These are phyloP conservation scores for Jackrogersella multiformis DNA, from an alignment of 495 filamentous ascomycete species.

Conservation along the genomic window DNA sequence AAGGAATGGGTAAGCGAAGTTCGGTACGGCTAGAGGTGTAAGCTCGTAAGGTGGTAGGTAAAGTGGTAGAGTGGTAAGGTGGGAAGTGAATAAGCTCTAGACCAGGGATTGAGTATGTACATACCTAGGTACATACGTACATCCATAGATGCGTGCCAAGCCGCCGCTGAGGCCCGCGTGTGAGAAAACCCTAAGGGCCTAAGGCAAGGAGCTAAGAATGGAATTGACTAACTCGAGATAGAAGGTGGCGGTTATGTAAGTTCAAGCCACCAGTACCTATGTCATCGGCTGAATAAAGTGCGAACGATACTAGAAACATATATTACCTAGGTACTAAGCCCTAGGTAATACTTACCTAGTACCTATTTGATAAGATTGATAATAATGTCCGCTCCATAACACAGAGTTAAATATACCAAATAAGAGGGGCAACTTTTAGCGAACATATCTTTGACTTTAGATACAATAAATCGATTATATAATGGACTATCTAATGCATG, in stretches of 20 bases:
- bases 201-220: slow-evolving; percentile 39
- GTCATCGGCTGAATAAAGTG: slow-evolving; percentile 12
- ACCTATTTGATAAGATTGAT: slow-evolving; percentile 34
- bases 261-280: slow-evolving; percentile 19
- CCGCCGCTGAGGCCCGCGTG: slow-evolving; percentile 17
- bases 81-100: slow-evolving; percentile 29
- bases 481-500: background rate
- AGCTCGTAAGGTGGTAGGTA: slow-evolving; percentile 1
- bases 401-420: slow-evolving; percentile 10
- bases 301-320: no score
- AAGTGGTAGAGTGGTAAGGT: slow-evolving; percentile 8
- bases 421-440: slow-evolving; percentile 30
- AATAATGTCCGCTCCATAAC: slow-evolving; percentile 15
- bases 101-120: slow-evolving; percentile 29
- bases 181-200: slow-evolving; percentile 36
- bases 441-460: no score
- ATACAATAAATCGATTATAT: no score
- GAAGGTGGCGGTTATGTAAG: slow-evolving; percentile 30
- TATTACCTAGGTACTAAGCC: no score
- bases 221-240: slow-evolving; percentile 24
- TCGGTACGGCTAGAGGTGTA: slow-evolving; percentile 13
- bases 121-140: no score
- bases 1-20: slow-evolving; percentile 32
- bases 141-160: slow-evolving; percentile 34
- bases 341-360: no score